These are phyloP conservation scores for Phylloporus sp. DNA, from an alignment of 1,284 basidiomycete genomes.

Conservation along the genomic window DNA sequence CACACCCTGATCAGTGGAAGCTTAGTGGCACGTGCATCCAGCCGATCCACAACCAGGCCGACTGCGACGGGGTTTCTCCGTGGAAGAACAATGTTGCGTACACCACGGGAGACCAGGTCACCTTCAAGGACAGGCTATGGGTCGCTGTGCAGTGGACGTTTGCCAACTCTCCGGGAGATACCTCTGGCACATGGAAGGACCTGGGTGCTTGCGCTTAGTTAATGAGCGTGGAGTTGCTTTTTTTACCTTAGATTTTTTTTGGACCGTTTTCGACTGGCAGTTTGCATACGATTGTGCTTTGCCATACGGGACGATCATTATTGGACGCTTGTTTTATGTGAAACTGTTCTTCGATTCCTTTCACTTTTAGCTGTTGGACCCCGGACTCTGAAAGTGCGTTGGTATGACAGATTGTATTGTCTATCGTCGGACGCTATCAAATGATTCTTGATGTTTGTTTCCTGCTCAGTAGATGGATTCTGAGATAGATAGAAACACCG, in stretches of 20 bases:
- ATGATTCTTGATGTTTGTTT: too few species aligned
- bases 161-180: conserved; percentile 27
- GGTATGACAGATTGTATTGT: background rate
- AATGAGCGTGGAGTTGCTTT: background rate
- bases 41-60: conserved; percentile 28
- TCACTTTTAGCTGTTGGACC: background rate
- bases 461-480: too few species aligned
- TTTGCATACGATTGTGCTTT: too few species aligned
- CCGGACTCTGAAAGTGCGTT: background rate
- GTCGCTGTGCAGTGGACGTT: conserved; percentile 29
- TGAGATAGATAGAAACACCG: background rate
- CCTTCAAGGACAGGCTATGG: conserved; percentile 25
- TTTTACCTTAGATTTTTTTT: background rate
- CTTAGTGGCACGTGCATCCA: conserved; percentile 14
- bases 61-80: conserved; percentile 22
- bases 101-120: conserved; percentile 17
- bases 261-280: too few species aligned
- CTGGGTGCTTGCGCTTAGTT: conserved; percentile 24
- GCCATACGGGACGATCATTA: too few species aligned
- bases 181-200: conserved; percentile 33
- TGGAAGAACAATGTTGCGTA: conserved; percentile 26
- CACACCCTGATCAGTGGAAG: conserved; percentile 29
- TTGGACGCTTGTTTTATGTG: too few species aligned
- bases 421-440: background rate
- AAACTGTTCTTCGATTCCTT: too few species aligned